A percentile compares a stretch with the other conserved stretches of the same genome.
Conservation (phyloP, 2,329 filamentous ascomycete genomes). For the Trichophyton mentagrophytes region DNA sequence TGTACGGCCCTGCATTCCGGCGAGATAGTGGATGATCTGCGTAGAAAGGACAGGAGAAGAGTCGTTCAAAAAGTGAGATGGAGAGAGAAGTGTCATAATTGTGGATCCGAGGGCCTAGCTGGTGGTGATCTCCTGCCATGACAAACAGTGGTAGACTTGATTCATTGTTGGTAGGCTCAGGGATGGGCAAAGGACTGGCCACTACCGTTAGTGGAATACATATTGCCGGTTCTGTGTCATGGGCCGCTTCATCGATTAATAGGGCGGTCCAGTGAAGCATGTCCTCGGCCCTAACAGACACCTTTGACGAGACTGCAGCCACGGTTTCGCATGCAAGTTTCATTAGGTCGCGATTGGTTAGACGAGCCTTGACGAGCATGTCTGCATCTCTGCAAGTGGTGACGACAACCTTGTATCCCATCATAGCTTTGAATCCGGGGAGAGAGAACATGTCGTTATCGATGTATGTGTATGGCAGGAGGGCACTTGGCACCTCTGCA, state of each 20-base stretch:
- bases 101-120: conserved; percentile 31
- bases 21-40: conserved; percentile 31
- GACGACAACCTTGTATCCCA: conserved; percentile 33
- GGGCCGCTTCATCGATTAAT: conserved; percentile 36
- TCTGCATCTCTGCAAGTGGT: conserved; percentile 32
- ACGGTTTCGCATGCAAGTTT: conserved; percentile 26
- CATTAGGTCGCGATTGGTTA: conserved; percentile 33
- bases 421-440: conserved; percentile 27
- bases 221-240: conserved; percentile 33
- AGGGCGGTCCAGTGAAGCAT: conserved; percentile 33
- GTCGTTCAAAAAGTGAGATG: conserved; percentile 32
- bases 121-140: conserved; percentile 37
- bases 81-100: conserved; percentile 23
- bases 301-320: conserved; percentile 18
- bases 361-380: conserved; percentile 30
- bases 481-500: conserved; percentile 30
- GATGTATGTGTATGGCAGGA: conserved; percentile 29
- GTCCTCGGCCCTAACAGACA: conserved; percentile 9
- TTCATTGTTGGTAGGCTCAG: not conserved
- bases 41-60: conserved; percentile 28
- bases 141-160: conserved; percentile 26
- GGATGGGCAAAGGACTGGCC: conserved; percentile 22
- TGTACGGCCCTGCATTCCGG: conserved; percentile 13
- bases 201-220: conserved; percentile 31
- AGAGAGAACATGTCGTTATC: conserved; percentile 31